phyloP scores from a whole-genome alignment of 2,329 filamentous ascomycete species.

The Botrytis sinoallii region DNA sequence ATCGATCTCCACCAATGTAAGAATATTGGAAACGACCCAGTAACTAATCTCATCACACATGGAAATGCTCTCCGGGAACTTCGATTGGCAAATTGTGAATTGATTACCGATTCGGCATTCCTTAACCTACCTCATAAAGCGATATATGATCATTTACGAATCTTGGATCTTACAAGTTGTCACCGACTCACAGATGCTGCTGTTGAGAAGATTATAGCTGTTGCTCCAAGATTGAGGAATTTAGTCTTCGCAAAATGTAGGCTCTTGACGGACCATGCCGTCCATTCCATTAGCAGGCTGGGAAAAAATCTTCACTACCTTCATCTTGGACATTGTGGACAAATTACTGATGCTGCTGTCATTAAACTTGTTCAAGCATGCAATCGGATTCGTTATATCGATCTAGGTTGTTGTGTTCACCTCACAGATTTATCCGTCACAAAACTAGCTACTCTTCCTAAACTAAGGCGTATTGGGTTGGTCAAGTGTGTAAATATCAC shows the following conservation, averaged over 20 bases:
- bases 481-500: constrained; percentile 93
- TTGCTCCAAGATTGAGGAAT: constrained; percentile 85
- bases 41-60: constrained; percentile 75
- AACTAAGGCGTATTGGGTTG: constrained; percentile 88
- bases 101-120: constrained; percentile 87
- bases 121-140: constrained; percentile 66
- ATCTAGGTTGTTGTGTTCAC: constrained; percentile 89
- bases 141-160: constrained; percentile 82
- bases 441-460: constrained; percentile 80
- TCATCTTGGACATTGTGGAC: constrained; percentile 87
- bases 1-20: constrained; percentile 90
- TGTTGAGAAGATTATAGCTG: constrained; percentile 81
- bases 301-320: constrained; percentile 97
- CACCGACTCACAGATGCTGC: constrained; percentile 78
- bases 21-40: constrained; percentile 75
- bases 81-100: constrained; percentile 77
- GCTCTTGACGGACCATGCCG: constrained; percentile 84
- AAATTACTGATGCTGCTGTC: constrained; percentile 87
- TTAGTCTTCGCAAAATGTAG: constrained; percentile 92
- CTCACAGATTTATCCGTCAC: constrained; percentile 85
- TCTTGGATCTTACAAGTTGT: constrained; percentile 91
- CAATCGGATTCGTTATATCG: constrained; percentile 95
- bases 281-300: constrained; percentile 80
- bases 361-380: constrained; percentile 79
- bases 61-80: constrained; percentile 86